Evolutionary conservation across 2,329 filamentous ascomycete species (phyloP).

Genomic region (Colletotrichum orbiculare): DNA sequence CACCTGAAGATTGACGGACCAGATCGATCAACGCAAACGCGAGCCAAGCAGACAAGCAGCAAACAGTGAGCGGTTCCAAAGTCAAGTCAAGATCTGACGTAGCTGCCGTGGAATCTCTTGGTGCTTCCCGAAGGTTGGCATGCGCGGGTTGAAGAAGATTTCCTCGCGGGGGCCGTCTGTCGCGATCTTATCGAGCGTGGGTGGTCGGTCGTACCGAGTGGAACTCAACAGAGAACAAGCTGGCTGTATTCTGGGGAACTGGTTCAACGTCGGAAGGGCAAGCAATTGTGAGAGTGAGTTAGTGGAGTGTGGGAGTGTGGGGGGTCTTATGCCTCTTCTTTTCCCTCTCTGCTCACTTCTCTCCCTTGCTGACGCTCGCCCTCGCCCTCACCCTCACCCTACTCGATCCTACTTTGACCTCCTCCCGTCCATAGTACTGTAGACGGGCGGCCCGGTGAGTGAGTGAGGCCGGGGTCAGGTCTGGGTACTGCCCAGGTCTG

Average conservation of each 20-base stretch:
- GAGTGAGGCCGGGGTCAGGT: constrained; percentile 3
- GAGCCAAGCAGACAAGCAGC: background rate
- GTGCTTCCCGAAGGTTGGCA: constrained; percentile 22
- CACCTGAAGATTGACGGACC: constrained; percentile 23
- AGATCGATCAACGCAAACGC: constrained; percentile 30
- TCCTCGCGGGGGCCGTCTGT: constrained; percentile 2
- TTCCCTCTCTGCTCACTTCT: background rate
- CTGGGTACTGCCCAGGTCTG: background rate
- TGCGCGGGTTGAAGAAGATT: constrained; percentile 4
- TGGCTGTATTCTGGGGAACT: constrained; percentile 29
- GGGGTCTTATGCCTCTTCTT: constrained; percentile 34
- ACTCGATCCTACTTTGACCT: background rate
- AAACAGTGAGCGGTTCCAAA: background rate
- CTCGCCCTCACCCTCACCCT: background rate
- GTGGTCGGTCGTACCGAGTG: constrained; percentile 4
- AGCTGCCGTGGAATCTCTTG: background rate
- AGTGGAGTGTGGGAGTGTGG: constrained; percentile 23
- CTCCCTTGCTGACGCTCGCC: background rate
- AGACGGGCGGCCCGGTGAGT: constrained; percentile 10
- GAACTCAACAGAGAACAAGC: constrained; percentile 20
- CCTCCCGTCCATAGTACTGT: background rate
- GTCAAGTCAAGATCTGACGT: too few relatives aligned
- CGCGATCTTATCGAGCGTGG: constrained; percentile 3
- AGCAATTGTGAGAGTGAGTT: constrained; percentile 14
- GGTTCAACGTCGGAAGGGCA: constrained; percentile 6